Base-by-base conservation (phyloP, 441 rosid genomes). In the Populus hybrid region DNA sequence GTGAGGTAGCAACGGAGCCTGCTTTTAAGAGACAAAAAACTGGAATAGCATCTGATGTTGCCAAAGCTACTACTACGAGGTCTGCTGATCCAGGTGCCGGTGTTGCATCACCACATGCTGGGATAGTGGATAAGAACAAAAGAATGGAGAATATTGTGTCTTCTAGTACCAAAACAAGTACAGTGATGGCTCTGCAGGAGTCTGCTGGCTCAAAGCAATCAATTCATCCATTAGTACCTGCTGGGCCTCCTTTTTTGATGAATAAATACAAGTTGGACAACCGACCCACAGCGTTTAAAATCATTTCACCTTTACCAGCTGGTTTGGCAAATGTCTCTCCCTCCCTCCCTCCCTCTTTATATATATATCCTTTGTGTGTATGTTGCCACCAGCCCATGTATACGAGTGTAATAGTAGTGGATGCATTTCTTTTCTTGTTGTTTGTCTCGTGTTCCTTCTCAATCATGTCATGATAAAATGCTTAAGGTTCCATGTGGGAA, bases 211-310 rank as follows among this genome's bases (percentile, higher is more conserved):
- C 76, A 83, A 92, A 84, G 85, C 91, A 82, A 76, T 84, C 76
- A 74, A 82, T 78, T 78, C 85, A 70, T 75, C 82, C 87, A 3
- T 69, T 81, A 34, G 74, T 84, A 72, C 38, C 91, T 71, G 73
- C 66, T 8, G 84, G 86, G 36, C 30, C 80, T 83, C 63, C 94
- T 64, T 86, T 79, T 81, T 36, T 65, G 78, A 73, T 75, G 66
- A 95, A 91, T 85, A 87, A 90, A 87, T 93, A 89, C 90, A 94
- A 90, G 82, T 81, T 94, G 84, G 99, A 96, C 84, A 89, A 91
- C 84, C 97, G 95, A 42, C 88, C 98, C 26, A 88, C 94, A 32
- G 72, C 97, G 70, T 91, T 97, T 77, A 93, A 83, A 84, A 85
- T 97, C 65, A 72, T 79, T 50, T 92, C 93, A 61, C 98, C 99